A percentile compares a stretch with the other conserved stretches of the same genome.
Evolutionary conservation across 2,329 filamentous ascomycete species (phyloP).

Genomic region (Beauveria brongniartii): DNA sequence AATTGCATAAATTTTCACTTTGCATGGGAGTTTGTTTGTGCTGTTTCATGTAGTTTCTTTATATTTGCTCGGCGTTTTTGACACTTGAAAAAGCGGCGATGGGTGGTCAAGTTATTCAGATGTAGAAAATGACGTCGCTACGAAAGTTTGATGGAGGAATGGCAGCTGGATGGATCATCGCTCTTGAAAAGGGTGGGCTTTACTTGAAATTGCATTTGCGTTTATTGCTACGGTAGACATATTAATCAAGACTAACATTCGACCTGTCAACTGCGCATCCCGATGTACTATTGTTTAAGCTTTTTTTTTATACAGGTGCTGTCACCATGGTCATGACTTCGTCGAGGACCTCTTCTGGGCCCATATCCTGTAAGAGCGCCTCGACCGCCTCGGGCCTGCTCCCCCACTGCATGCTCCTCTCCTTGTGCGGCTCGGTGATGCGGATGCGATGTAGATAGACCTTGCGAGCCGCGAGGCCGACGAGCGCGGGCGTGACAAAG

Average conservation of each 20-base stretch:
- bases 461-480: slow-evolving; percentile 75
- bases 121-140: background rate
- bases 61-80: background rate
- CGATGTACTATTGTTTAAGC: background rate
- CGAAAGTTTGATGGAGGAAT: background rate
- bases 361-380: slow-evolving; percentile 53
- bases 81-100: background rate
- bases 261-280: background rate
- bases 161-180: background rate
- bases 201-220: background rate
- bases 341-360: slow-evolving; percentile 56
- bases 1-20: slow-evolving; percentile 43
- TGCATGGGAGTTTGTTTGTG: slow-evolving; percentile 10
- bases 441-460: slow-evolving; percentile 79
- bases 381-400: slow-evolving; percentile 66
- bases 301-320: slow-evolving; percentile 33
- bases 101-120: background rate
- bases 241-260: background rate
- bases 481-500: slow-evolving; percentile 77
- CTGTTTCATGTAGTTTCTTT: background rate
- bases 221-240: background rate
- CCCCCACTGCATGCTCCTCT: slow-evolving; percentile 90
- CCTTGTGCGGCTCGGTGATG: slow-evolving; percentile 59
- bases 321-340: slow-evolving; percentile 52
- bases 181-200: background rate